phyloP scores from a whole-genome alignment of 495 filamentous ascomycete species.

The Corynascus novoguineensis region DNA sequence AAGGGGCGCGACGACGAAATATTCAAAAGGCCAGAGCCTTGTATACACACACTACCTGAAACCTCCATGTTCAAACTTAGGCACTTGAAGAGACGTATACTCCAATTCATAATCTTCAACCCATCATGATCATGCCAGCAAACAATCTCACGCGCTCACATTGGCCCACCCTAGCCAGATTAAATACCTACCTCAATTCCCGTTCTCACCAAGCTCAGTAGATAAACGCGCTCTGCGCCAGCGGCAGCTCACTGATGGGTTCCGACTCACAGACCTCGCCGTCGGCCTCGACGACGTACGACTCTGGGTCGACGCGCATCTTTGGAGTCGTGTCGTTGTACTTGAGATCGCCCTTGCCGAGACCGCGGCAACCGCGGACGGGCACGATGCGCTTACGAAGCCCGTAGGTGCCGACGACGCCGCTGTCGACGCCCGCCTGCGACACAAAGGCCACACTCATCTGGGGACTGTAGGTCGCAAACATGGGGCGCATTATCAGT shows the following conservation, averaged over 20 bases:
- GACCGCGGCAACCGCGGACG: constrained; percentile 70
- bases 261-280: constrained; percentile 68
- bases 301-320: constrained; percentile 93
- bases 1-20: no score
- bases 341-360: constrained; percentile 92
- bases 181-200: no score
- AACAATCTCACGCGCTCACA: neutral
- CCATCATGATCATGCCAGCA: no score
- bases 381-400: constrained; percentile 77
- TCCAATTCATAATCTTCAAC: no score
- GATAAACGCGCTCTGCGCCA: constrained; percentile 77
- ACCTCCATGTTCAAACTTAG: no score
- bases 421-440: constrained; percentile 59
- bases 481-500: constrained; percentile 82
- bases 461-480: constrained; percentile 63
- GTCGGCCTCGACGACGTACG: constrained; percentile 86
- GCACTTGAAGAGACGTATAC: no score
- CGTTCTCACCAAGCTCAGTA: constrained; percentile 45
- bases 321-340: constrained; percentile 81
- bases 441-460: constrained; percentile 83
- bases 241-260: constrained; percentile 64
- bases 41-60: no score
- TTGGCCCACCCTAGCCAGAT: neutral
- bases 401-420: constrained; percentile 62
- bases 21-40: no score